Percentiles rank a stretch among this genome's conserved stretches.
These are phyloP conservation scores for Cylindrotheca closterium DNA, from an alignment of 108 stramenopile genomes.

Conservation along the genomic window DNA sequence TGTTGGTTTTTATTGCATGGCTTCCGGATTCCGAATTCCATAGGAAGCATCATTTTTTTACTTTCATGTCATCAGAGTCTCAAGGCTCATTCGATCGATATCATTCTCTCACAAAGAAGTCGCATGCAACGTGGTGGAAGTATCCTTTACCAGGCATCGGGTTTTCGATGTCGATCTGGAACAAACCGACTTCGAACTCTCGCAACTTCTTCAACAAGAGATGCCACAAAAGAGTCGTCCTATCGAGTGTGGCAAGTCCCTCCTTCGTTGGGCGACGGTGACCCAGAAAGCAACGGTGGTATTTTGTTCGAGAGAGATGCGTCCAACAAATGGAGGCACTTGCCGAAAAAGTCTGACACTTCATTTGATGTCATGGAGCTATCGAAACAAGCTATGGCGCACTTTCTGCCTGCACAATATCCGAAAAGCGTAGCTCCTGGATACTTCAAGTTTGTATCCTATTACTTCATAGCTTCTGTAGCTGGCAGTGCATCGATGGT, in stretches of 20 bases:
- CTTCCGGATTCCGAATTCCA: too few species aligned
- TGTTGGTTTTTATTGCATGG: too few species aligned
- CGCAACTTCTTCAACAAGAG: too few species aligned
- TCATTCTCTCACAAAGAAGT: too few species aligned
- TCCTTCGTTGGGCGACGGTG: not conserved
- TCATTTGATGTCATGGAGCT: not conserved
- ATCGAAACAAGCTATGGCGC: constrained; percentile 20
- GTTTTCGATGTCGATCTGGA: too few species aligned
- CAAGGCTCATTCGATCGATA: too few species aligned
- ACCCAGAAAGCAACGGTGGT: not conserved
- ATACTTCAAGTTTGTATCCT: constrained; percentile 67
- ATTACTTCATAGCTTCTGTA: constrained; percentile 61
- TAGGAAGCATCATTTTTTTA: too few species aligned
- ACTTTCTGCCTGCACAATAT: constrained; percentile 82
- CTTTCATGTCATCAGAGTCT: too few species aligned
- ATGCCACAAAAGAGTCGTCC: not conserved
- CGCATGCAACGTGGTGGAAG: too few species aligned
- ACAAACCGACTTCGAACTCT: too few species aligned
- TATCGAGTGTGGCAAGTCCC: not conserved
- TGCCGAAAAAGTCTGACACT: not conserved
- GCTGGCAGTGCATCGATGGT: constrained; percentile 85
- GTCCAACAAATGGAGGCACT: not conserved
- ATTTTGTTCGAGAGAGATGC: not conserved
- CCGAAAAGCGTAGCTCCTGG: constrained; percentile 70
- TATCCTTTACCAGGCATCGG: too few species aligned